Evolutionary conservation across 2,329 filamentous ascomycete genomes (phyloP), one percentile per base, ranked within the genome.

Genomic region (Aspergillus terreus): DNA sequence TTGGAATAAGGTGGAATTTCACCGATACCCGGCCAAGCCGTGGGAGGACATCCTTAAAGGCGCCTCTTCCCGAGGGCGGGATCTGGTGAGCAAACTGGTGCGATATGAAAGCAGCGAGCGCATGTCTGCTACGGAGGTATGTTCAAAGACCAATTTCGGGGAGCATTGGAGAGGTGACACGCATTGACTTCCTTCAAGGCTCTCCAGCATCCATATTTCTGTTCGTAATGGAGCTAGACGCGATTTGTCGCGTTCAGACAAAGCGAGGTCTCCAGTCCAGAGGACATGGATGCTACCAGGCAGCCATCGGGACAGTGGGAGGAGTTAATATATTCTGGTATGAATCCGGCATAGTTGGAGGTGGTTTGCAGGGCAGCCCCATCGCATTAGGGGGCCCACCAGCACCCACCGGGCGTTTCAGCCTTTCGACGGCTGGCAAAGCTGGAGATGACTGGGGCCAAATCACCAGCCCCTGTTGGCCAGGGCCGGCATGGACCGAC

Each of bases 1-100:
- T 15, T 99, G 95, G 80, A 88, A 92, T 12, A 95, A 87, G 65
- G 82, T 87, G 66, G 72, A 91, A 69, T 99, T 96, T 73, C 81
- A 84, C 38, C 76, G 84, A 12, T 96, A 95, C 65, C 80, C 84
- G 4, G 71, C 76, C 0, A 80, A 80, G 57, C 56, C 75, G 0
- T 96, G 92, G 91, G 76, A 82, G 1, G 79, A 82, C 1, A 76
- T 96, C 15, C 72, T 97, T 40, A 82, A 83, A 0, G 78, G 76
- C 4, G 79, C 83, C 0, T 79, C 83, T 25, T 69, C 76, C 0
- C 73, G 74, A 12, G 86, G 84, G 25, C 78, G 82, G 52, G 81
- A 87, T 55, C 72, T 96, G 32, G 82, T 95, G 9, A 77, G 76
- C 36, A 76, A 74, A 4, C 69, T 96, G 56, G 80, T 99, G 11